Conservation (phyloP, 148 eudicot species). For the Cornus florida region DNA sequence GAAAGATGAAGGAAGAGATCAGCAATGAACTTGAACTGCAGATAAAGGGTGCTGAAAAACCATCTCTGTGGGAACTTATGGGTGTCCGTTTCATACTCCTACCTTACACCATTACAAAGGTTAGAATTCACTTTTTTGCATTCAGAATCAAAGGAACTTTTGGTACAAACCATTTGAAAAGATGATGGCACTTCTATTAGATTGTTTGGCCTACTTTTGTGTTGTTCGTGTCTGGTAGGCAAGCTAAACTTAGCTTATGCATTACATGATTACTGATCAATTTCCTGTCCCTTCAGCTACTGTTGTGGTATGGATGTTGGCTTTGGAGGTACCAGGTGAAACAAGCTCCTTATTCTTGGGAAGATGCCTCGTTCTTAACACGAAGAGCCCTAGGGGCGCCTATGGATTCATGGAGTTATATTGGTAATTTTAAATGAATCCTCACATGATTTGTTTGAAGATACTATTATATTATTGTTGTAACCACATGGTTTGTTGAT, state of each 20-base stretch:
- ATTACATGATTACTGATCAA: neutral
- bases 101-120: slow-evolving; percentile 88
- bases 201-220: neutral
- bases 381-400: slow-evolving; percentile 64
- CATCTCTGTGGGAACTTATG: slow-evolving; percentile 81
- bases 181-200: neutral
- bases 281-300: slow-evolving; percentile 45
- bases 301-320: slow-evolving; percentile 85
- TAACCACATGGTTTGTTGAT: no score
- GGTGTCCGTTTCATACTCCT: slow-evolving; percentile 73
- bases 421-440: slow-evolving; percentile 41
- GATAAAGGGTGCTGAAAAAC: slow-evolving; percentile 93
- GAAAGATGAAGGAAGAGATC: slow-evolving; percentile 72
- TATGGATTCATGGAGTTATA: slow-evolving; percentile 59
- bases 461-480: neutral
- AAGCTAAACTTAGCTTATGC: neutral
- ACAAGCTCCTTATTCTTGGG: slow-evolving; percentile 80
- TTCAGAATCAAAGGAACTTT: neutral
- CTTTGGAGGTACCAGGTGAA: slow-evolving; percentile 76
- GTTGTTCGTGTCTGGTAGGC: neutral
- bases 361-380: slow-evolving; percentile 88
- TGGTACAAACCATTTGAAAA: neutral
- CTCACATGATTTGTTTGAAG: neutral
- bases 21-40: slow-evolving; percentile 96
- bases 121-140: slow-evolving; percentile 11